These are phyloP conservation scores for Dentipellis fragilis DNA, from an alignment of 768 basidiomycete species.

Conservation along the genomic window DNA sequence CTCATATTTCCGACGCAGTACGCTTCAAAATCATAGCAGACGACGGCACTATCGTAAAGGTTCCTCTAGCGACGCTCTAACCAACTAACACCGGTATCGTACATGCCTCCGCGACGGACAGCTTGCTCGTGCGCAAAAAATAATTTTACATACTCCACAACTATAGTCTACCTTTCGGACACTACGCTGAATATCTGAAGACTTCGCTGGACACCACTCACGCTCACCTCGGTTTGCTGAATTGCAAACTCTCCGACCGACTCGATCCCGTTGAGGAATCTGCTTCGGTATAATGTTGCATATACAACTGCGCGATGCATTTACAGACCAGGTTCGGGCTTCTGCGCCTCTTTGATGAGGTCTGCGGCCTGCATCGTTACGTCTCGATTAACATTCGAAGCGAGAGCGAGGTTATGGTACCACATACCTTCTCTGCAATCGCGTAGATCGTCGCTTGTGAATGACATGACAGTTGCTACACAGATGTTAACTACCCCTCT, in stretches of 20 bases:
- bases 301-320: too few relatives aligned
- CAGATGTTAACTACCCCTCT: background rate
- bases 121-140: too few relatives aligned
- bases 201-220: too few relatives aligned
- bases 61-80: background rate
- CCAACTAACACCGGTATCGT: background rate
- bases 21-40: slow-evolving; percentile 10
- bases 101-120: background rate
- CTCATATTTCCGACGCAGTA: background rate
- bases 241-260: too few relatives aligned
- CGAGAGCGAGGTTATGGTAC: background rate
- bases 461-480: background rate
- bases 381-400: background rate
- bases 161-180: too few relatives aligned
- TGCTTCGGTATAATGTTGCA: too few relatives aligned
- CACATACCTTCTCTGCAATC: background rate
- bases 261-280: too few relatives aligned
- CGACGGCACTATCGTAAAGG: slow-evolving; percentile 1
- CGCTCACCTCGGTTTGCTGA: too few relatives aligned
- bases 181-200: too few relatives aligned
- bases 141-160: too few relatives aligned
- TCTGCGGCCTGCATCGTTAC: background rate
- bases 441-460: background rate
- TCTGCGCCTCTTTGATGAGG: background rate
- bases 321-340: too few relatives aligned